Evolutionary conservation across 495 filamentous ascomycete species (phyloP), one percentile per base, ranked within the genome.

Genomic region (Penicillium daleae): DNA sequence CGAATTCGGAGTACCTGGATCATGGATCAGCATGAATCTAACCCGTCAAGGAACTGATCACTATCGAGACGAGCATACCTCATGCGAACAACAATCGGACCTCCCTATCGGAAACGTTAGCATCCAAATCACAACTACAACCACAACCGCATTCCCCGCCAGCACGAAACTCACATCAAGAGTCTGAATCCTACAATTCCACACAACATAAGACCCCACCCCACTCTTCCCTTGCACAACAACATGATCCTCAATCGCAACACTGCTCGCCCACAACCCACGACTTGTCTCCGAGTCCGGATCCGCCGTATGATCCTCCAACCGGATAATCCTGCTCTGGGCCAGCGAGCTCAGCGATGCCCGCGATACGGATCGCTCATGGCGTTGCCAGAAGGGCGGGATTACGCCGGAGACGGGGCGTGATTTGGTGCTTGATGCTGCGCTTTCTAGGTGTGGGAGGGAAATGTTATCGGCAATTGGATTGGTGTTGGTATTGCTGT

Each of bases 271-370:
- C 89, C 89, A 92, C 31, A 90, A 75, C 4, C 85, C 84, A 17
- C 83, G 83, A 63, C 79, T 85, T 6, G 84, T 82, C 67, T 87
- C 86, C 29, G 81, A 84, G 37, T 81, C 59, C 15, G 80, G 80
- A 53, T 86, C 86, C 48, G 86, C 84, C 19, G 89, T 90, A 66
- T 91, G 87, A 67, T 92, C 89, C 67, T 91, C 88, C 6, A 92
- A 78, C 0, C 78, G 84, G 64, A 92, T 92, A 4, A 77, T 77
- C 19, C 78, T 62, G 4, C 59, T 62, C 7, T 67, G 74, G 7
- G 73, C 76, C 21, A 82, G 46, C 0, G 82, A 84, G 21, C 64
- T 71, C 46, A 82, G 80, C 12, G 82, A 84, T 26, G 74, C 71
- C 22, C 75, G 76, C 21, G 80, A 81, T 2, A 67, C 49, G 59